These are phyloP conservation scores for Amphibolis antarctica DNA, from an alignment of 106 monocot species.

Conservation along the genomic window DNA sequence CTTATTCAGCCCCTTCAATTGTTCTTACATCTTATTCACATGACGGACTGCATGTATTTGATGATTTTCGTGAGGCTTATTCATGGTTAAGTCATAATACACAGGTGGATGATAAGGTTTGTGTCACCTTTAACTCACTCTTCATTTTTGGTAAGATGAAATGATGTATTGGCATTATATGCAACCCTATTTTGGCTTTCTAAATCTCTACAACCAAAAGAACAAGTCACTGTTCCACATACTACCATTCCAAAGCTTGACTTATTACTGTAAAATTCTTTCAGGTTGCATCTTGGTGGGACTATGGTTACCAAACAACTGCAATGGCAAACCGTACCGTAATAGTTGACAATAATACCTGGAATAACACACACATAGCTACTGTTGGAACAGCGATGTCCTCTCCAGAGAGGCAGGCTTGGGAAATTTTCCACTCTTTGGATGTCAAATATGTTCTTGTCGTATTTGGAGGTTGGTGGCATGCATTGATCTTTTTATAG, in stretches of 20 bases:
- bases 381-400: slow-evolving; percentile 99
- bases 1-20: slow-evolving; percentile 97
- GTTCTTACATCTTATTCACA: slow-evolving; percentile 87
- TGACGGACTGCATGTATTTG: slow-evolving; percentile 96
- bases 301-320: slow-evolving; percentile 98
- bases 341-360: slow-evolving; percentile 98
- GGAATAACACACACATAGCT: slow-evolving; percentile 99
- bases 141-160: too few relatives aligned
- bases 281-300: slow-evolving; percentile 99
- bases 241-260: neutral
- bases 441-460: slow-evolving; percentile 99
- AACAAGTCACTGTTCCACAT: neutral
- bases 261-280: neutral
- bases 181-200: too few relatives aligned
- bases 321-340: slow-evolving; percentile 99
- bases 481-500: neutral
- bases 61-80: slow-evolving; percentile 99
- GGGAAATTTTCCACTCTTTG: slow-evolving; percentile 89
- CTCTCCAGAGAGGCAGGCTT: slow-evolving; percentile 88
- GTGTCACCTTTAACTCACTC: slow-evolving; percentile 3
- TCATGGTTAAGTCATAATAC: slow-evolving; percentile 95
- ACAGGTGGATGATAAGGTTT: slow-evolving; percentile 92
- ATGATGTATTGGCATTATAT: too few relatives aligned
- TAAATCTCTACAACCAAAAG: too few relatives aligned
- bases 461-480: slow-evolving; percentile 78